These are phyloP conservation scores for Ascoidea asiatica DNA, from an alignment of 805 yeast species.

Conservation along the genomic window DNA sequence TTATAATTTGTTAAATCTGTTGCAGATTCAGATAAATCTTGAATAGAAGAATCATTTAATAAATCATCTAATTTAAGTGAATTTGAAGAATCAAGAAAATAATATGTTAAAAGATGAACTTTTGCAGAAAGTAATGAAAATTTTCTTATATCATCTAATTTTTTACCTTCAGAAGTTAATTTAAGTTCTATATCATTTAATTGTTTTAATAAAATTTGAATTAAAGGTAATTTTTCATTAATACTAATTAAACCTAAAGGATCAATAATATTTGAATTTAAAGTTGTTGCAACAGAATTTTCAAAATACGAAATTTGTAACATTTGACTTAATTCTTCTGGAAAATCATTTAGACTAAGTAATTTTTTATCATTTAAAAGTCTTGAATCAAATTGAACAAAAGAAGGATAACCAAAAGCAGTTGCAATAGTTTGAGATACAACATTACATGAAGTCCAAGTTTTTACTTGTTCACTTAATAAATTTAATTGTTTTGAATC, in stretches of 20 bases:
- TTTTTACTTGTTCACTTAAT: constrained; percentile 65
- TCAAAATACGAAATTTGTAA: constrained; percentile 76
- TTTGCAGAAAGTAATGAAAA: constrained; percentile 61
- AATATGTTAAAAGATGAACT: constrained; percentile 72
- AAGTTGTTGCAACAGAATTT: constrained; percentile 67
- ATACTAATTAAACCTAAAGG: constrained; percentile 52
- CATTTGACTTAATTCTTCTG: constrained; percentile 57
- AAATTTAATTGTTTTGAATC: constrained; percentile 25
- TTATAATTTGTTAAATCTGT: constrained; percentile 16
- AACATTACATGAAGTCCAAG: constrained; percentile 90
- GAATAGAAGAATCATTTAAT: constrained; percentile 2
- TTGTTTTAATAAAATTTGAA: constrained; percentile 57
- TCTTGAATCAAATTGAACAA: constrained; percentile 62
- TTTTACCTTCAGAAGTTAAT: constrained; percentile 22
- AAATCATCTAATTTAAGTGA: constrained; percentile 3
- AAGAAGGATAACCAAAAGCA: constrained; percentile 90
- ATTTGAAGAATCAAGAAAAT: constrained; percentile 46
- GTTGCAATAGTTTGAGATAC: constrained; percentile 86
- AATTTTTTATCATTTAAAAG: constrained; percentile 25
- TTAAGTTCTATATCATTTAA: constrained; percentile 64
- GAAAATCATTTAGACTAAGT: constrained; percentile 36
- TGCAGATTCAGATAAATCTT: constrained; percentile 10
- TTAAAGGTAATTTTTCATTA: constrained; percentile 60
- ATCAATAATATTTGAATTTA: constrained; percentile 59
- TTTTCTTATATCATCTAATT: constrained; percentile 54